phyloP scores from a whole-genome alignment of 208 protist genomes.

The Angomonas ambiguus region DNA sequence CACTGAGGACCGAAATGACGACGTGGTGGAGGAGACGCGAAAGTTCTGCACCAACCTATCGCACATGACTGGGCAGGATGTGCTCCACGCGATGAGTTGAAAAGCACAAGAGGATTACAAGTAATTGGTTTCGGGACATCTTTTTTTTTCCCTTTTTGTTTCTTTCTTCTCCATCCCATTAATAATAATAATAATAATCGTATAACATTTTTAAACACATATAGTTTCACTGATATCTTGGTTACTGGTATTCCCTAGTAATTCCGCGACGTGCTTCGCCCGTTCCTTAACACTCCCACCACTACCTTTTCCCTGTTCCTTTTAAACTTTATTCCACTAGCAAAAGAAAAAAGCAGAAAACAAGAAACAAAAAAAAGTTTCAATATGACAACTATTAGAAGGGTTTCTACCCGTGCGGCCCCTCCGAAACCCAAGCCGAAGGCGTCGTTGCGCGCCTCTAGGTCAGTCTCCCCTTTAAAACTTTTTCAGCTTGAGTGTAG shows the following conservation, averaged over 20 bases:
- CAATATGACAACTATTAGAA: not conserved
- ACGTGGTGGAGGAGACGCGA: slow-evolving; percentile 76
- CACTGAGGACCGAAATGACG: slow-evolving; percentile 79
- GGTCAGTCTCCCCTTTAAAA: slow-evolving; percentile 12
- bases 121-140: not conserved
- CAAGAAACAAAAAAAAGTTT: not conserved
- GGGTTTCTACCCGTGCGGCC: not conserved
- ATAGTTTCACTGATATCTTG: too few species aligned
- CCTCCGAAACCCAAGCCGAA: not conserved
- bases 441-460: not conserved
- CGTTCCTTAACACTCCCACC: too few species aligned
- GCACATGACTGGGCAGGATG: slow-evolving; percentile 84
- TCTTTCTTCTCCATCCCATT: too few species aligned
- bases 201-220: too few species aligned
- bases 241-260: too few species aligned
- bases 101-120: slow-evolving; percentile 6
- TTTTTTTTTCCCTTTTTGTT: slow-evolving; percentile 15
- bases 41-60: slow-evolving; percentile 81
- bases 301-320: slow-evolving; percentile 14
- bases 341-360: not conserved
- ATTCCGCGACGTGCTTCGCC: too few species aligned
- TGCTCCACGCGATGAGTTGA: slow-evolving; percentile 83
- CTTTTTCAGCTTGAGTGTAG: slow-evolving; percentile 37
- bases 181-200: not conserved
- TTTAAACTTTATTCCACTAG: not conserved